Percentiles rank a stretch among this genome's conserved stretches.
Conservation (phyloP, 495 filamentous ascomycete genomes). For the Tuber calosporum region DNA sequence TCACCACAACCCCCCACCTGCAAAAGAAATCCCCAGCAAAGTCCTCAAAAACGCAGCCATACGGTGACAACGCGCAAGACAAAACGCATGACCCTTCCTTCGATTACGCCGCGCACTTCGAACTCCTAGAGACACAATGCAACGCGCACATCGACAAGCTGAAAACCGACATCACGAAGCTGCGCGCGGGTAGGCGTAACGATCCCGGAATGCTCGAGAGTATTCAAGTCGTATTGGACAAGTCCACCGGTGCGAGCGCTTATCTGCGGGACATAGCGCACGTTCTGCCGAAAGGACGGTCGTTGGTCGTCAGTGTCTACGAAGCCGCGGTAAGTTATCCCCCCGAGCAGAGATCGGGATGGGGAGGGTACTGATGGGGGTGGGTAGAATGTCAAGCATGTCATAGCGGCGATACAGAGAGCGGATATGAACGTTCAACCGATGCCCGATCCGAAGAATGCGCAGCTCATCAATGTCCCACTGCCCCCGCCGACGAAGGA, state of each 20-base stretch:
- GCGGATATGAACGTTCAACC: conserved; percentile 39
- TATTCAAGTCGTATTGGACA: conserved; percentile 27
- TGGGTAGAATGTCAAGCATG: conserved; percentile 35
- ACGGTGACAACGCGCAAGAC: conserved; percentile 19
- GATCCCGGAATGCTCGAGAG: conserved; percentile 25
- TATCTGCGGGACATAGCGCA: conserved; percentile 35
- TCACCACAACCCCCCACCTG: conserved; percentile 1
- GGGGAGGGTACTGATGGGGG: not conserved
- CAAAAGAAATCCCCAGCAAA: conserved; percentile 12
- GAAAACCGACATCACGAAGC: conserved; percentile 34
- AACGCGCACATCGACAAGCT: conserved; percentile 23
- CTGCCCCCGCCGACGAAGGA: conserved; percentile 40
- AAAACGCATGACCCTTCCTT: conserved; percentile 16
- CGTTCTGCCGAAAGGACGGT: conserved; percentile 34
- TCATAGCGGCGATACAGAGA: conserved; percentile 31
- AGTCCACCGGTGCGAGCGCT: conserved; percentile 4
- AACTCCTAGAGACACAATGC: conserved; percentile 24
- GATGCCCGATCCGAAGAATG: conserved; percentile 31
- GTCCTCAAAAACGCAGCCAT: conserved; percentile 11
- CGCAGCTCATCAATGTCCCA: conserved; percentile 29
- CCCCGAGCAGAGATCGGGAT: not conserved
- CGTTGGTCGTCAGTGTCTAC: conserved; percentile 32
- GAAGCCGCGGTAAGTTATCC: conserved; percentile 25
- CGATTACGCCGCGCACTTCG: conserved; percentile 32
- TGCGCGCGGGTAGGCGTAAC: conserved; percentile 16